Conservation (phyloP, 1,139 yeast genomes). For the Yamadazyma blattariae region DNA sequence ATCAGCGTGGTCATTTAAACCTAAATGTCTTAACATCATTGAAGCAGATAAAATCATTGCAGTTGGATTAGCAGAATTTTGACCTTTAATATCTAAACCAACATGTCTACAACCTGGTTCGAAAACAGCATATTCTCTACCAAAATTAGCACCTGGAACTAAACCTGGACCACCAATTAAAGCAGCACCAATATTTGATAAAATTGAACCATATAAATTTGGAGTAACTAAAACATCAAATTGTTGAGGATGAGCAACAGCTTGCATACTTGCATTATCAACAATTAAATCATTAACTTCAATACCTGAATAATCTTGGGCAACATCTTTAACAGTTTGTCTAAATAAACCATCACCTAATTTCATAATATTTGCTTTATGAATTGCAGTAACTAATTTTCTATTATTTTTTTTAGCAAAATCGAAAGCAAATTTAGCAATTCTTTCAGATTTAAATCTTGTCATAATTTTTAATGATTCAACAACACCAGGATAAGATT, state of each 20-base stretch:
- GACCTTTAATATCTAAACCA: slow-evolving; percentile 93
- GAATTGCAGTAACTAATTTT: slow-evolving; percentile 92
- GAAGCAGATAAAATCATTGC: slow-evolving; percentile 92
- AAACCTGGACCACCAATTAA: slow-evolving; percentile 98
- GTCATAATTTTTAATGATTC: slow-evolving; percentile 96
- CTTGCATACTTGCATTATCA: slow-evolving; percentile 99
- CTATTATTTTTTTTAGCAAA: slow-evolving; percentile 91
- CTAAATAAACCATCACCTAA: slow-evolving; percentile 98
- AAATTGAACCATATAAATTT: slow-evolving; percentile 94
- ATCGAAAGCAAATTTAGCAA: slow-evolving; percentile 96
- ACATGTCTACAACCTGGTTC: slow-evolving; percentile 99
- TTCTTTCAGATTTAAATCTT: slow-evolving; percentile 92
- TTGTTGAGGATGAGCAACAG: slow-evolving; percentile 96
- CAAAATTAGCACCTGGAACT: slow-evolving; percentile 97
- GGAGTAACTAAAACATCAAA: slow-evolving; percentile 98
- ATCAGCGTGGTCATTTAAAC: slow-evolving; percentile 80
- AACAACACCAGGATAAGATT: slow-evolving; percentile 96
- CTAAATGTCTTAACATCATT: slow-evolving; percentile 92
- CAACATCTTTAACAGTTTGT: slow-evolving; percentile 88
- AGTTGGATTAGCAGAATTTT: slow-evolving; percentile 96
- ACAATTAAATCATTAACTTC: slow-evolving; percentile 91
- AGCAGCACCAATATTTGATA: slow-evolving; percentile 98
- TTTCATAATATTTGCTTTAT: slow-evolving; percentile 99
- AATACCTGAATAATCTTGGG: slow-evolving; percentile 84
- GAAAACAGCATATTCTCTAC: slow-evolving; percentile 96